Conservation (phyloP, 805 yeast genomes). For the Candida sonorensis region DNA sequence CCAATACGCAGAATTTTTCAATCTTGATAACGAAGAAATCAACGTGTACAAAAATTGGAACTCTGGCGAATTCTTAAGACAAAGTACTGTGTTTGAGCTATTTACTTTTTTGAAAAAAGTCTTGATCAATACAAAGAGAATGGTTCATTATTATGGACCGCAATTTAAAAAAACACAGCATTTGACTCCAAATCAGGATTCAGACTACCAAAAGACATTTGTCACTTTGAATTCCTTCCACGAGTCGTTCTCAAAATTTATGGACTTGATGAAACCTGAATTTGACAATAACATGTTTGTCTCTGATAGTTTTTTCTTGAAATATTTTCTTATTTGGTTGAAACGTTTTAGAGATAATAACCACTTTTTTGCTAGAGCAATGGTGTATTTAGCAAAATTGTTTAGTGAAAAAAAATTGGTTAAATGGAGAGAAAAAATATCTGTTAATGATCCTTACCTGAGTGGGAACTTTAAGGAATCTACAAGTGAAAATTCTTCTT, state of each 20-base stretch:
- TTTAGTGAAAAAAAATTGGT: slow-evolving; percentile 20
- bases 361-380: slow-evolving; percentile 21
- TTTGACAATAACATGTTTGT: slow-evolving; percentile 24
- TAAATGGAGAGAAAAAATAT: slow-evolving; percentile 17
- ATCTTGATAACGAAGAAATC: slow-evolving; percentile 18
- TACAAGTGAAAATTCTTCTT: too few relatives aligned
- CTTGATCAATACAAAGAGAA: slow-evolving; percentile 20
- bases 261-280: slow-evolving; percentile 20
- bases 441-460: slow-evolving; percentile 13
- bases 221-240: slow-evolving; percentile 20
- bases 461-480: too few relatives aligned
- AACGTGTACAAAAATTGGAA: slow-evolving; percentile 18
- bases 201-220: slow-evolving; percentile 24
- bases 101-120: slow-evolving; percentile 20
- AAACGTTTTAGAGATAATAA: slow-evolving; percentile 19
- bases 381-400: slow-evolving; percentile 23
- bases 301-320: slow-evolving; percentile 20
- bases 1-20: slow-evolving; percentile 25
- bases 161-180: slow-evolving; percentile 14
- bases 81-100: slow-evolving; percentile 25
- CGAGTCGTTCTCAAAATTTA: slow-evolving; percentile 20
- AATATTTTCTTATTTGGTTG: slow-evolving; percentile 20
- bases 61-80: slow-evolving; percentile 20
- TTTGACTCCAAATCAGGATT: slow-evolving; percentile 12
- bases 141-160: slow-evolving; percentile 23